phyloP scores from a whole-genome alignment of 768 basidiomycete genomes.

The Amanita subjunquillea region DNA sequence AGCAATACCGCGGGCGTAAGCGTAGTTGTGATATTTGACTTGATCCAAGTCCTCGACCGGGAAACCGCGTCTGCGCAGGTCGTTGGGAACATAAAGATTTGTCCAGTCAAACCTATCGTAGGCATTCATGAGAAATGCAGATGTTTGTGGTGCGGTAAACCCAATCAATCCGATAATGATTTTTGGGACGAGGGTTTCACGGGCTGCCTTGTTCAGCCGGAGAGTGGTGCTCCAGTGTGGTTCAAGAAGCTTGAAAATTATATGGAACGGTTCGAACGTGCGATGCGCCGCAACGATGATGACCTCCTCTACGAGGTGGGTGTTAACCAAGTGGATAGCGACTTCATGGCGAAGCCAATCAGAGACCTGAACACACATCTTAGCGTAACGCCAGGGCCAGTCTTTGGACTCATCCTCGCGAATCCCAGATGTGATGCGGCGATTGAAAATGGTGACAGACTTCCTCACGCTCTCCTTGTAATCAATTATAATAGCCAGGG shows the following conservation, averaged over 20 bases:
- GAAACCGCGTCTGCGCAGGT: conserved; percentile 19
- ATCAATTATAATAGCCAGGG: conserved; percentile 19
- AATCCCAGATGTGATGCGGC: conserved; percentile 8
- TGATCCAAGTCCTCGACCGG: conserved; percentile 15
- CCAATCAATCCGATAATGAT: background rate
- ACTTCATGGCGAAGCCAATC: conserved; percentile 22
- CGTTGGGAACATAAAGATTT: conserved; percentile 16
- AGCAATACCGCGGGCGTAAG: conserved; percentile 16
- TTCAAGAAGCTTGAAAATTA: conserved; percentile 17
- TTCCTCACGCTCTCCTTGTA: conserved; percentile 16
- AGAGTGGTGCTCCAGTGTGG: conserved; percentile 21
- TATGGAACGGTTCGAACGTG: conserved; percentile 12
- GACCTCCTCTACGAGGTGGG: conserved; percentile 21
- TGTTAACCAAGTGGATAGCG: conserved; percentile 17
- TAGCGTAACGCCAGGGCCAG: conserved; percentile 24
- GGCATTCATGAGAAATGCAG: background rate
- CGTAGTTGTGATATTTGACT: conserved; percentile 19
- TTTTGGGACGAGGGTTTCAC: conserved; percentile 7
- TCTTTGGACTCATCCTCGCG: conserved; percentile 11
- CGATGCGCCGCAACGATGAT: conserved; percentile 21
- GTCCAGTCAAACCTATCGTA: conserved; percentile 17
- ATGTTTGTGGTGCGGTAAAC: background rate
- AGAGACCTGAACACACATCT: conserved; percentile 18
- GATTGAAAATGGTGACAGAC: conserved; percentile 20
- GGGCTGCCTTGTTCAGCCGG: conserved; percentile 17